A percentile compares a stretch with the other conserved stretches of the same genome.
Evolutionary conservation across 495 filamentous ascomycete species (phyloP).

Genomic region (Podospora conica): DNA sequence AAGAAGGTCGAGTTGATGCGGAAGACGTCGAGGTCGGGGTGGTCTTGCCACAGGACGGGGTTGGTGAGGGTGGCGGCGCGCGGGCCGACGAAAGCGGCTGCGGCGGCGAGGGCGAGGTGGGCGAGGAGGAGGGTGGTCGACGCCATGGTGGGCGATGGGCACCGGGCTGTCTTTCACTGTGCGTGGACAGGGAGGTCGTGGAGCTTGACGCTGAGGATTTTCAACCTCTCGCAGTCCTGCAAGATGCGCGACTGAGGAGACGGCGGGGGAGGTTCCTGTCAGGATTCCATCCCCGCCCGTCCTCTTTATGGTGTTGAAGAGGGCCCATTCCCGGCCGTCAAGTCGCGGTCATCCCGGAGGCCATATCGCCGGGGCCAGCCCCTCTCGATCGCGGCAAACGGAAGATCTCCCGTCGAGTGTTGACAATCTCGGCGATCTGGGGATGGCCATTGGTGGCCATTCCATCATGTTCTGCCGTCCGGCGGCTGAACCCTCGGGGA

Average conservation of each 20-base stretch:
- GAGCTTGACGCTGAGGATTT: too few relatives aligned
- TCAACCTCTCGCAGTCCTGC: not conserved
- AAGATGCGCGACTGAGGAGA: not conserved
- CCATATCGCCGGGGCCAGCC: not conserved
- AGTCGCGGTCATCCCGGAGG: not conserved
- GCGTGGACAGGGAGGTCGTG: too few relatives aligned
- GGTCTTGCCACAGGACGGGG: constrained; percentile 33
- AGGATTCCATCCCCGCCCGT: not conserved
- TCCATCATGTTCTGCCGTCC: not conserved
- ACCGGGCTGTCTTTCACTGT: too few relatives aligned
- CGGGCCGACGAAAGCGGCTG: not conserved
- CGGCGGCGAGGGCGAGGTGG: not conserved
- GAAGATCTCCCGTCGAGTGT: not conserved
- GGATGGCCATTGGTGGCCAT: not conserved
- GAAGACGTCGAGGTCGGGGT: constrained; percentile 35
- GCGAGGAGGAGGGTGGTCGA: not conserved
- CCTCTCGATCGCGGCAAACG: not conserved
- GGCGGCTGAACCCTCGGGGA: not conserved
- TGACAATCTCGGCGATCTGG: not conserved
- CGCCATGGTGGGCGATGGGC: not conserved
- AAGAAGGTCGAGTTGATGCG: constrained; percentile 44
- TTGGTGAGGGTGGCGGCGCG: constrained; percentile 31
- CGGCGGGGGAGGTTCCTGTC: not conserved
- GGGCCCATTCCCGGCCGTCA: not conserved
- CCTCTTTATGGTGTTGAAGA: not conserved